phyloP scores from a whole-genome alignment of 2,329 filamentous ascomycete species.

The Ceratocystis lukuohia region DNA sequence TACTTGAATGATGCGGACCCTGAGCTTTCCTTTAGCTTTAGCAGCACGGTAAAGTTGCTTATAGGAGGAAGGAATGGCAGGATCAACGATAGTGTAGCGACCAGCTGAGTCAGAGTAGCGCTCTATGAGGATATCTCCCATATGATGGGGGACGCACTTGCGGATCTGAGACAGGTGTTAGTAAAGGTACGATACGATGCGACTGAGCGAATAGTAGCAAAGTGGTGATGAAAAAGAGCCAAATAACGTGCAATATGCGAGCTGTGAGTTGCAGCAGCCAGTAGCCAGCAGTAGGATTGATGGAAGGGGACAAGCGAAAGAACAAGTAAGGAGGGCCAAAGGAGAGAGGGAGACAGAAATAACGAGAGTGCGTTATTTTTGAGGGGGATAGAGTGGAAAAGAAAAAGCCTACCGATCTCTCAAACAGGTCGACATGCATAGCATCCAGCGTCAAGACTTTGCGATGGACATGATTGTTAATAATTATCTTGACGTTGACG shows the following conservation, averaged over 20 bases:
- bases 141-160: constrained; percentile 49
- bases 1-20: constrained; percentile 54
- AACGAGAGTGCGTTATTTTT: not conserved
- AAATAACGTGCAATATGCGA: too few relatives aligned
- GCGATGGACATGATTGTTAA: not conserved
- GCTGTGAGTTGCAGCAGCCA: too few relatives aligned
- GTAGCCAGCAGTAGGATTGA: not conserved
- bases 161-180: constrained; percentile 44
- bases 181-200: too few relatives aligned
- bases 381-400: not conserved
- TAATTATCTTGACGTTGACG: constrained; percentile 7
- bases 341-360: not conserved
- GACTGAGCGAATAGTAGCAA: constrained; percentile 20
- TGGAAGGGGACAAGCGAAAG: not conserved
- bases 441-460: not conserved
- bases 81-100: constrained; percentile 36
- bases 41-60: constrained; percentile 94
- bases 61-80: constrained; percentile 41
- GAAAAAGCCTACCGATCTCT: constrained; percentile 60
- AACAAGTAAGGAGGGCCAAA: not conserved
- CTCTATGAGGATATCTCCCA: constrained; percentile 52
- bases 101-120: constrained; percentile 90
- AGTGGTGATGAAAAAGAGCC: too few relatives aligned
- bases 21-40: constrained; percentile 96
- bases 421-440: constrained; percentile 51